Evolutionary conservation across 1,139 yeast species (phyloP).

Genomic region (Candida tunisiensis): DNA sequence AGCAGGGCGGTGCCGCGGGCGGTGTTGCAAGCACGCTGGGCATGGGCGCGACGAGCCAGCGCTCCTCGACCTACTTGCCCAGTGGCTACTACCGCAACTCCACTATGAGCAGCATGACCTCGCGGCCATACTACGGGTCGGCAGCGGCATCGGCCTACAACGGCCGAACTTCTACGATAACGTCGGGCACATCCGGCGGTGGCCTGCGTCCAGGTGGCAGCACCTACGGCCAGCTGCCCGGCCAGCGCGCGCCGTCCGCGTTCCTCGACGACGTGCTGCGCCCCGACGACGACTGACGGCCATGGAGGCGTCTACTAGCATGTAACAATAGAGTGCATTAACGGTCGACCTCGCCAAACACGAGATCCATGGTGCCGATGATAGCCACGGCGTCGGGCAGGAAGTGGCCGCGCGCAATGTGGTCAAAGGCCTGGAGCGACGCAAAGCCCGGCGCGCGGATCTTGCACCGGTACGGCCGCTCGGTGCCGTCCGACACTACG

Average conservation of each 20-base stretch:
- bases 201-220: too few species aligned
- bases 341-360: conserved; percentile 90
- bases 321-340: conserved; percentile 16
- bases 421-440: conserved; percentile 78
- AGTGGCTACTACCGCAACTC: conserved; percentile 17
- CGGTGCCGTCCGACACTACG: conserved; percentile 78
- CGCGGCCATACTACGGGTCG: not conserved
- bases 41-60: conserved; percentile 3
- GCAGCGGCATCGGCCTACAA: not conserved
- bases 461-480: conserved; percentile 85
- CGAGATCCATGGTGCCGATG: conserved; percentile 91
- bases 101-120: not conserved
- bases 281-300: not conserved
- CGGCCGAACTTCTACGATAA: not conserved
- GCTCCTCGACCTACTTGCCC: conserved; percentile 18
- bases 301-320: not conserved
- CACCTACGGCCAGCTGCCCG: conserved; percentile 1
- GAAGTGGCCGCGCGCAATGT: conserved; percentile 71
- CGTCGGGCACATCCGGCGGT: not conserved
- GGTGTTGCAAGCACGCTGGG: too few species aligned
- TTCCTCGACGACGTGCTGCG: conserved; percentile 18
- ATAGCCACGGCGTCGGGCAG: conserved; percentile 89
- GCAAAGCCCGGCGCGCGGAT: conserved; percentile 92
- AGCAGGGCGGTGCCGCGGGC: conserved; percentile 4
- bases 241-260: conserved; percentile 18